Evolutionary conservation across 2,329 filamentous ascomycete genomes (phyloP), one percentile per base, ranked within the genome.

Genomic region (Onygenales sp.): DNA sequence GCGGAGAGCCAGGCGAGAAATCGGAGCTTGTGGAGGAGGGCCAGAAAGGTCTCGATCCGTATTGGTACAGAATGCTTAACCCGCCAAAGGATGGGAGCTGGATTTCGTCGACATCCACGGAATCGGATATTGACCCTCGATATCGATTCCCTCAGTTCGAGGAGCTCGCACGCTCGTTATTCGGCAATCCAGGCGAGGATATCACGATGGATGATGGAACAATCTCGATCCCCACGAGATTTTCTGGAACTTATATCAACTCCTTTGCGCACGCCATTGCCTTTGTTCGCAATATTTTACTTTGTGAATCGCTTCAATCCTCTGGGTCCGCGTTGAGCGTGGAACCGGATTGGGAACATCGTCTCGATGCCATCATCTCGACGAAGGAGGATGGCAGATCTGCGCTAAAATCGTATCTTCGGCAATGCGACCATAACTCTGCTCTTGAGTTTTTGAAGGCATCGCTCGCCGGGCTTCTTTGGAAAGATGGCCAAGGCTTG

Each of bases 11-110:
- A 2, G 79, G 82, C 49, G 86, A 91, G 65, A 81, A 87, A 45
- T 86, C 84, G 56, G 92, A 97, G 64, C 84, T 97, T 2, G 71
- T 88, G 1, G 93, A 98, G 65, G 92, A 97, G 71, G 93, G 90
- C 1, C 84, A 83, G 56, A 91, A 89, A 67, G 93, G 93, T 0
- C 77, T 96, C 3, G 89, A 95, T 68, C 84, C 85, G 9, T 85
- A 86, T 63, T 87, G 83, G 83, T 85, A 85, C 61, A 72, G 74
- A 46, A 79, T 85, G 64, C 69, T 84, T 10, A 85, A 86, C 59
- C 71, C 72, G 52, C 66, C 61, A 4, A 74, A 79, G 42, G 70
- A 74, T 42, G 59, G 72, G 68, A 37, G 69, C 68, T 42, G 65
- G 71, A 2, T 65, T 54, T 50, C 57, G 56, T 43, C 65, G 79